These are phyloP conservation scores for Ophiostoma sp. DNA, from an alignment of 2,329 filamentous ascomycete species.

Conservation along the genomic window DNA sequence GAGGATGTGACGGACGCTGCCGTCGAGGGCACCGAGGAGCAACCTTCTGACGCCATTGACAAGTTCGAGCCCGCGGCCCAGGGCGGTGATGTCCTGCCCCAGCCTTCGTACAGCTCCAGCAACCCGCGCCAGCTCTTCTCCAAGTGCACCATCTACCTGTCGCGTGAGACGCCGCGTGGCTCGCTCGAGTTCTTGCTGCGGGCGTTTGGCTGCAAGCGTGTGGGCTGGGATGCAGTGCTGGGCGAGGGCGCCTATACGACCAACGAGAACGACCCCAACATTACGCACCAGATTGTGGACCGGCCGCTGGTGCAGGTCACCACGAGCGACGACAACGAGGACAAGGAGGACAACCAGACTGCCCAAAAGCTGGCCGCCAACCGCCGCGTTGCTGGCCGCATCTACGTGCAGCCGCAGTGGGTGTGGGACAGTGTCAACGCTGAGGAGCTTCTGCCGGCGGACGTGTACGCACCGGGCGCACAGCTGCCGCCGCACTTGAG, in stretches of 20 bases:
- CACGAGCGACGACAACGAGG: constrained; percentile 48
- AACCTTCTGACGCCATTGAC: constrained; percentile 68
- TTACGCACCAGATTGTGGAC: constrained; percentile 96
- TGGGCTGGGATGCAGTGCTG: constrained; percentile 90
- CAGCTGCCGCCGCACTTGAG: constrained; percentile 91
- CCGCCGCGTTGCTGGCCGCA: constrained; percentile 82
- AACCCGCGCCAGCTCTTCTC: constrained; percentile 78
- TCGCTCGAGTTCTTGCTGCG: constrained; percentile 91
- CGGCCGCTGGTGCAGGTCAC: constrained; percentile 71
- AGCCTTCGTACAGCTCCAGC: constrained; percentile 67
- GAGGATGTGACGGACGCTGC: constrained; percentile 44
- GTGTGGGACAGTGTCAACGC: constrained; percentile 97
- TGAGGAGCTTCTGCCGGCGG: constrained; percentile 80
- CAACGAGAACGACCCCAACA: constrained; percentile 80
- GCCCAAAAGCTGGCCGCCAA: constrained; percentile 60
- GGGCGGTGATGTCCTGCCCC: constrained; percentile 81
- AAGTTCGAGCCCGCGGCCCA: constrained; percentile 84
- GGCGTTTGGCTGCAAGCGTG: constrained; percentile 90
- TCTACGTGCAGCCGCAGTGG: constrained; percentile 96
- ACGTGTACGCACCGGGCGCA: constrained; percentile 86
- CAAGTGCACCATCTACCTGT: constrained; percentile 87
- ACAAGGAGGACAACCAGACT: constrained; percentile 66
- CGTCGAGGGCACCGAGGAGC: constrained; percentile 49
- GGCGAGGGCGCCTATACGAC: constrained; percentile 92
- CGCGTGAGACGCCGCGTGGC: constrained; percentile 86